A percentile compares a stretch with the other conserved stretches of the same genome.
phyloP scores from a whole-genome alignment of 352 stramenopile species.

The Salisapilia sapeloensis region DNA sequence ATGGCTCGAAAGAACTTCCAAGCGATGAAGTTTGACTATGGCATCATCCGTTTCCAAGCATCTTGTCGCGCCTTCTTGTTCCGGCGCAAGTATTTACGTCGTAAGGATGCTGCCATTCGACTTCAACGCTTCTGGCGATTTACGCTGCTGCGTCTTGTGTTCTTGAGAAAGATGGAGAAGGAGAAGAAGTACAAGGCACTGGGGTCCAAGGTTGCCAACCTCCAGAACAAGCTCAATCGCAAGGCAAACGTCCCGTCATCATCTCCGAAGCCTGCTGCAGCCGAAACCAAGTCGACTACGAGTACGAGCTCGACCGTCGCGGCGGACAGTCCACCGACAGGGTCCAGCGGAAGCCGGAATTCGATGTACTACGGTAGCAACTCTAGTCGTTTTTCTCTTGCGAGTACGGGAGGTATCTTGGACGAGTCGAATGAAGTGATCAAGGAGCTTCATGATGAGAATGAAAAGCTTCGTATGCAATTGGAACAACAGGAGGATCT shows the following conservation, averaged over 20 bases:
- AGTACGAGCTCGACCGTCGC: constrained; percentile 1
- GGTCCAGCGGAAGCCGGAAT: constrained; percentile 7
- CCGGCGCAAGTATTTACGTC: constrained; percentile 31
- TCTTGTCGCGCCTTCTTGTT: constrained; percentile 38
- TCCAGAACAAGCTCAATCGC: constrained; percentile 50
- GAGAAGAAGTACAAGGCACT: constrained; percentile 61
- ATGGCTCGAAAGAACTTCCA: constrained; percentile 40
- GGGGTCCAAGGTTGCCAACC: constrained; percentile 46
- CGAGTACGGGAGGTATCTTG: constrained; percentile 42
- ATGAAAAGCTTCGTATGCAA: constrained; percentile 55
- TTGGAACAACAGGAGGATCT: constrained; percentile 56
- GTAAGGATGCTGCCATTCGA: constrained; percentile 18
- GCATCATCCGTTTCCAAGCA: constrained; percentile 58
- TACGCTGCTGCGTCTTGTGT: constrained; percentile 51
- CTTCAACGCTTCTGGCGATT: constrained; percentile 72
- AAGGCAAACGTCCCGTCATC: constrained; percentile 20
- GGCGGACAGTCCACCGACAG: constrained; percentile 2
- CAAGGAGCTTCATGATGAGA: constrained; percentile 66
- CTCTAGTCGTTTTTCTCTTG: constrained; percentile 37
- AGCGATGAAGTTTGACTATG: constrained; percentile 60
- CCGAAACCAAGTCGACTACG: constrained; percentile 1
- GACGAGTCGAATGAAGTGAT: constrained; percentile 81
- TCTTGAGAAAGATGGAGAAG: constrained; percentile 67
- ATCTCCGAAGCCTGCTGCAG: constrained; percentile 18
- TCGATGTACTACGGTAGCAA: constrained; percentile 30